Conservation (phyloP, 192 early-diverging fungal genomes). For the Mortierella alpina region DNA sequence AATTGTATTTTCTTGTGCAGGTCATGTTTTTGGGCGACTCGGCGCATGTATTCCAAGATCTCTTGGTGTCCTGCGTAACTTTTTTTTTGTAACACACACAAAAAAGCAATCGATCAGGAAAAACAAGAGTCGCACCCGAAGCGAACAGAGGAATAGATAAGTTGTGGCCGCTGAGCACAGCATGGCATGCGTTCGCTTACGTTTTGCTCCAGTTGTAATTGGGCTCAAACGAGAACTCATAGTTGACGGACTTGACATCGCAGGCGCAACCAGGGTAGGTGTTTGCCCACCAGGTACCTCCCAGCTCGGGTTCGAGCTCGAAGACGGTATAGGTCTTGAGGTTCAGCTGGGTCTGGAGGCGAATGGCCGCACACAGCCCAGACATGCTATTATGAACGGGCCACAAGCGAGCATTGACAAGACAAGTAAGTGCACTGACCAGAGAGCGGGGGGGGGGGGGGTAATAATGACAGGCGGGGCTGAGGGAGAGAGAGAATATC, state of each 20-base stretch:
- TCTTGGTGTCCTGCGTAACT: slow-evolving; percentile 38
- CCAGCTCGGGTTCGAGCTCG: slow-evolving; percentile 59
- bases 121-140: too few relatives aligned
- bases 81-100: too few relatives aligned
- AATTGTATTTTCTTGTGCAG: slow-evolving; percentile 53
- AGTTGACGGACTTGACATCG: slow-evolving; percentile 56
- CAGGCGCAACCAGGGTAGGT: slow-evolving; percentile 59
- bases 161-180: too few relatives aligned
- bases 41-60: slow-evolving; percentile 55
- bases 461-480: neutral
- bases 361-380: slow-evolving; percentile 63
- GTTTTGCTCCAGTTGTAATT: slow-evolving; percentile 56
- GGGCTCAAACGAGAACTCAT: slow-evolving; percentile 54
- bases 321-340: slow-evolving; percentile 53
- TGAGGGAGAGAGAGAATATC: neutral
- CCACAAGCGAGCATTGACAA: neutral
- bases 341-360: slow-evolving; percentile 58
- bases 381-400: slow-evolving; percentile 35
- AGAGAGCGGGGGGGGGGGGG: neutral
- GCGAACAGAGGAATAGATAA: too few relatives aligned
- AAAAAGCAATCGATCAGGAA: too few relatives aligned
- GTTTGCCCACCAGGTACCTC: slow-evolving; percentile 65
- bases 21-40: slow-evolving; percentile 46
- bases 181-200: slow-evolving; percentile 2
- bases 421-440: neutral